Base-by-base conservation (phyloP, 495 filamentous ascomycete genomes). In the Chaetomium cochliodes region DNA sequence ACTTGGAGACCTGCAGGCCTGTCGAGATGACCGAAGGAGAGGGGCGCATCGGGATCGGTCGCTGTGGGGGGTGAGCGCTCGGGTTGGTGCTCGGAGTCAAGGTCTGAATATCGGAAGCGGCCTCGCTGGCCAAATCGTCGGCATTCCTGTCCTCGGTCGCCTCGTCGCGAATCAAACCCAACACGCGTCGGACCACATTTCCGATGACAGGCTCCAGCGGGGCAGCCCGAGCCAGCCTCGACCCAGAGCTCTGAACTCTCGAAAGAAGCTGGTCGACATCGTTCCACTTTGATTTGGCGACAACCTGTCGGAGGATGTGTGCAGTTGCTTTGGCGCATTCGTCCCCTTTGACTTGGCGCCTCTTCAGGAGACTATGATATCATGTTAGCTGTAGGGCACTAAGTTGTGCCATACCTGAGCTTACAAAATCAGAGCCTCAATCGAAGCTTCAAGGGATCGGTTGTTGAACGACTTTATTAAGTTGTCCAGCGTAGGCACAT, bases 141-240 rank as follows among this genome's bases (percentile, higher is more conserved):
- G 81, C 88, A 53, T 88, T 91, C 51, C 88, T 79, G 59, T 92
- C 89, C 69, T 93, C 92, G 57, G 91, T 86, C 41, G 88, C 88
- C 70, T 97, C 93, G 71, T 97, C 93, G 26, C 94, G 86, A 67
- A 98, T 92, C 56, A 98, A 81, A 44, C 91, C 92, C 23, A 98
- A 79, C 20, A 97, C 89, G 62, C 94, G 88, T 60, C 93, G 84
- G 37, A 96, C 90, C 69, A 98, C 90, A 69, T 98, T 98, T 53
- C 93, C 93, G 26, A 97, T 92, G 4, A 90, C 91, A 70, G 96
- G 86, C 77, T 97, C 94, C 20, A 88, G 81, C 16, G 94, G 93
- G 65, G 94, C 92, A 13, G 94, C 92, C 44, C 87, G 82, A 42
- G 87, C 85, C 44, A 98, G 82, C 56, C 85, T 83, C 62, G 84